These are phyloP conservation scores for Pseudocercospora eumusae DNA, from an alignment of 2,329 filamentous ascomycete species.

Conservation along the genomic window DNA sequence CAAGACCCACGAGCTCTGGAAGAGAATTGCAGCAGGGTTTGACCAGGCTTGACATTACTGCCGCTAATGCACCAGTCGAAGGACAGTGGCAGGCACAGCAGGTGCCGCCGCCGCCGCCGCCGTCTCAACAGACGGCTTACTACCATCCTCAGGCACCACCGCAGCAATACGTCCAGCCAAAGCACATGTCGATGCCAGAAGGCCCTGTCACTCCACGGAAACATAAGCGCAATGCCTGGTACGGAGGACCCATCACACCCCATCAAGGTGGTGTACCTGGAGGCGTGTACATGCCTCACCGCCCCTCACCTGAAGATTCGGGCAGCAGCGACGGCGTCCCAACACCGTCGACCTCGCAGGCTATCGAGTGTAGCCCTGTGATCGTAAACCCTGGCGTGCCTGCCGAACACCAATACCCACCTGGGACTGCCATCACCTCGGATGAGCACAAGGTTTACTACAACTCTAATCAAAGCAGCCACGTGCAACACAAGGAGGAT, in stretches of 20 bases:
- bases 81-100: slow-evolving; percentile 34
- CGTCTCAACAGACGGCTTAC: slow-evolving; percentile 25
- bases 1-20: slow-evolving; percentile 41
- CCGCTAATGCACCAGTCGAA: slow-evolving; percentile 42
- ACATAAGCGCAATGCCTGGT: slow-evolving; percentile 71
- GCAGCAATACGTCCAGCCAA: slow-evolving; percentile 40
- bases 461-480: slow-evolving; percentile 10
- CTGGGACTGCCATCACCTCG: slow-evolving; percentile 37
- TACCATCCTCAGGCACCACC: slow-evolving; percentile 25
- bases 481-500: slow-evolving; percentile 32
- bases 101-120: slow-evolving; percentile 21
- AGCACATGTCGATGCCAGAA: slow-evolving; percentile 43
- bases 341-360: slow-evolving; percentile 53
- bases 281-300: slow-evolving; percentile 38
- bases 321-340: slow-evolving; percentile 58
- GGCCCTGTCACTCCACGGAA: slow-evolving; percentile 57
- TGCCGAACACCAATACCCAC: slow-evolving; percentile 46
- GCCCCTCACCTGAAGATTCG: slow-evolving; percentile 58
- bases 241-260: slow-evolving; percentile 55
- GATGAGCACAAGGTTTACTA: slow-evolving; percentile 43
- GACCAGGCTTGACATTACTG: slow-evolving; percentile 65
- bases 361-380: slow-evolving; percentile 54
- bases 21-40: slow-evolving; percentile 65
- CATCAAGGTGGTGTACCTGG: slow-evolving; percentile 24
- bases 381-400: slow-evolving; percentile 55